Evolutionary conservation across 139 green algal species (phyloP).

Genomic region (Volvox reticuliferus): DNA sequence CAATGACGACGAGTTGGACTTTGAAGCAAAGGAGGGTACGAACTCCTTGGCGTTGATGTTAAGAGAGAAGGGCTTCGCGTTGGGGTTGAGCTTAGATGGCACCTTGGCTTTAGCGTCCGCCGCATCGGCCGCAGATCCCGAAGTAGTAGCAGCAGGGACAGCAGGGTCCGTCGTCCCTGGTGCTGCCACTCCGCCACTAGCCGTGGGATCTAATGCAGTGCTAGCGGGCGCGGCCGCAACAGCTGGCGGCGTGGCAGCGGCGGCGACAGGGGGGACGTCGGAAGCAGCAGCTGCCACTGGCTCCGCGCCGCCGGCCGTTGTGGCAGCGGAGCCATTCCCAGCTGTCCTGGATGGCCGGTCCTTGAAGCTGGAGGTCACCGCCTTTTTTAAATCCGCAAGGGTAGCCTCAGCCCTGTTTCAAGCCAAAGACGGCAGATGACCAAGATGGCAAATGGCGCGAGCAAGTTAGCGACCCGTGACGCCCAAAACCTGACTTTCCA

Average conservation of each 20-base stretch:
- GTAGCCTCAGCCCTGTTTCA: neutral
- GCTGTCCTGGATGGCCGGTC: neutral
- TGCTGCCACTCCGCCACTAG: neutral
- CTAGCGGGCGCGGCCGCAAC: neutral
- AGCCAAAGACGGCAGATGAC: neutral
- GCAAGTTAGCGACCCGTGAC: too few species aligned
- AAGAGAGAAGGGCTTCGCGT: slow-evolving; percentile 73
- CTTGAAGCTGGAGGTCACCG: slow-evolving; percentile 29
- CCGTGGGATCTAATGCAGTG: neutral
- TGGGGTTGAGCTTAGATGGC: slow-evolving; percentile 66
- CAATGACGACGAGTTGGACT: neutral
- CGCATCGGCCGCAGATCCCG: neutral
- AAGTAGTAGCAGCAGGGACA: neutral
- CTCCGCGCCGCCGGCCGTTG: neutral
- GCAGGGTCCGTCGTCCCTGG: slow-evolving; percentile 1
- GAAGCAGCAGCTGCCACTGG: slow-evolving; percentile 25
- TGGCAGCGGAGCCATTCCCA: slow-evolving; percentile 5
- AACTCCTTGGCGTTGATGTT: slow-evolving; percentile 76
- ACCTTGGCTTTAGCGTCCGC: slow-evolving; percentile 10
- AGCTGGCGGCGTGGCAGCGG: neutral
- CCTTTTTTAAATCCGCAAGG: slow-evolving; percentile 35
- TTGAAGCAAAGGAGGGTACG: slow-evolving; percentile 49
- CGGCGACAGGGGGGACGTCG: too few species aligned
- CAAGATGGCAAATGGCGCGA: too few species aligned
- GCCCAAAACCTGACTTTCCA: too few species aligned